These are phyloP conservation scores for Naematelia aurantialba DNA, from an alignment of 768 basidiomycete genomes.

Conservation along the genomic window DNA sequence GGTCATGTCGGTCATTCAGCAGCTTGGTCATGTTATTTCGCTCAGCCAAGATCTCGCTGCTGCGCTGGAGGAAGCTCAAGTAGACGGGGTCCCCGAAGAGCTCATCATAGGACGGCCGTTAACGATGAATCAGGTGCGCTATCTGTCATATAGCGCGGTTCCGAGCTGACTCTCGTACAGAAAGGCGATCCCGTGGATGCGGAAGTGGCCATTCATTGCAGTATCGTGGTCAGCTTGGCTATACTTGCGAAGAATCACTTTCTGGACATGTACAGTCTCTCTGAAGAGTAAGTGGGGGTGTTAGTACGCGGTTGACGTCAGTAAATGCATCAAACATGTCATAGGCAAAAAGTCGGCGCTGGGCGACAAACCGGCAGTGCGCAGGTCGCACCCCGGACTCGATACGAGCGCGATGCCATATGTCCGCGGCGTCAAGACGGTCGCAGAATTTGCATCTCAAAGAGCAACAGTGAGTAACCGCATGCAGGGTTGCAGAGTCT, in stretches of 20 bases:
- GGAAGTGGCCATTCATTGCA: slow-evolving; percentile 48
- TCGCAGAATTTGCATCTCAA: slow-evolving; percentile 63
- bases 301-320: slow-evolving; percentile 46
- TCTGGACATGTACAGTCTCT: slow-evolving; percentile 74
- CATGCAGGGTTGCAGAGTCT: background rate
- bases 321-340: slow-evolving; percentile 86
- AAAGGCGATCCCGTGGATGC: slow-evolving; percentile 11
- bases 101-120: slow-evolving; percentile 60
- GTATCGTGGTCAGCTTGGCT: slow-evolving; percentile 75
- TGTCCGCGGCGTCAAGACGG: slow-evolving; percentile 58
- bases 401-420: slow-evolving; percentile 68
- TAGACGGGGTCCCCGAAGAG: slow-evolving; percentile 68
- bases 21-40: slow-evolving; percentile 39
- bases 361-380: slow-evolving; percentile 75
- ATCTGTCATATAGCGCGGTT: background rate
- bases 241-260: slow-evolving; percentile 84
- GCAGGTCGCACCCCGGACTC: slow-evolving; percentile 61
- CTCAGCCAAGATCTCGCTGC: slow-evolving; percentile 69
- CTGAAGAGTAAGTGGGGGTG: slow-evolving; percentile 72
- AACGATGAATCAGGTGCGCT: slow-evolving; percentile 18
- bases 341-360: slow-evolving; percentile 82
- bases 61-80: slow-evolving; percentile 74
- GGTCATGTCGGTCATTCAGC: slow-evolving; percentile 75
- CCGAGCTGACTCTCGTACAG: background rate
- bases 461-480: slow-evolving; percentile 59